Conservation (phyloP, 345 rosid species). For the Pistacia integerrima region DNA sequence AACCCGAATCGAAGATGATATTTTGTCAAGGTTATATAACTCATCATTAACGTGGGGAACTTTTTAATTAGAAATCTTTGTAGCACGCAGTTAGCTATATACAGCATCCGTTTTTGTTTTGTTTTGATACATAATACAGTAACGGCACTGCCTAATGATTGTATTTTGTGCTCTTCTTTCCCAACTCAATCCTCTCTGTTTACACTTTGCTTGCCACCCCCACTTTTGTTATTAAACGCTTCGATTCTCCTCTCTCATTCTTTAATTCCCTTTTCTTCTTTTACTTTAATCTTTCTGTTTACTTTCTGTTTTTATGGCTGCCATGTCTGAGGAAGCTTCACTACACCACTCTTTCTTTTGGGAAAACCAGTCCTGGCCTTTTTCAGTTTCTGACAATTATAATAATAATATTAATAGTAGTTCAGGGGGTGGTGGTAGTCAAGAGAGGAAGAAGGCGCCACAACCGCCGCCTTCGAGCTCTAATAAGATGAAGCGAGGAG, state of each 20-base stretch:
- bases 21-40: too few relatives aligned
- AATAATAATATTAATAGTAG: too few relatives aligned
- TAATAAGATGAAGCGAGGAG: slow-evolving; percentile 6
- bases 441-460: background rate
- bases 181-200: slow-evolving; percentile 13
- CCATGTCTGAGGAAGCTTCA: slow-evolving; percentile 24
- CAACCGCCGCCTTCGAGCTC: background rate
- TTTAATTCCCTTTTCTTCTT: background rate
- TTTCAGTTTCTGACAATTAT: slow-evolving; percentile 35
- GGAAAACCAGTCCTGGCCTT: slow-evolving; percentile 42
- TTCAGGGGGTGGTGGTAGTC: too few relatives aligned
- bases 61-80: background rate
- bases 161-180: slow-evolving; percentile 46
- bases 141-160: slow-evolving; percentile 69
- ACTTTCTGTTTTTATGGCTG: background rate
- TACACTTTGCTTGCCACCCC: slow-evolving; percentile 15
- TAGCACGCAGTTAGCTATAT: slow-evolving; percentile 10
- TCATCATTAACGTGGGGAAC: too few relatives aligned
- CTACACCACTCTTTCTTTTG: slow-evolving; percentile 19
- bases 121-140: background rate
- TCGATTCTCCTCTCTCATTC: slow-evolving; percentile 4
- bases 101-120: slow-evolving; percentile 41
- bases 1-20: too few relatives aligned
- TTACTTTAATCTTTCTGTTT: background rate
- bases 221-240: slow-evolving; percentile 19